Evolutionary conservation across 306 rosid genomes (phyloP).

Genomic region (Citrullus amarus): DNA sequence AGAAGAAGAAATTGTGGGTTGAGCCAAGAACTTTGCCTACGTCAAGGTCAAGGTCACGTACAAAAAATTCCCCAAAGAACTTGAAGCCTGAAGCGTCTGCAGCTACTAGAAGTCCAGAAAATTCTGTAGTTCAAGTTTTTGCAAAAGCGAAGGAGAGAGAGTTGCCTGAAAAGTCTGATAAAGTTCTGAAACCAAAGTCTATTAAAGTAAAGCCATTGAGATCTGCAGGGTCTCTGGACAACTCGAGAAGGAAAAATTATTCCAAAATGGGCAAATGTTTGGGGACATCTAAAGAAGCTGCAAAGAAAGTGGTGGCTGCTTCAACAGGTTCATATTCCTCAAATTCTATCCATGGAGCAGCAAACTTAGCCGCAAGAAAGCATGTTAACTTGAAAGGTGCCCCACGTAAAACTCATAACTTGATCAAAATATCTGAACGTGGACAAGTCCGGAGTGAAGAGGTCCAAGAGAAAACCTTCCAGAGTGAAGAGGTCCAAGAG

Average conservation of each 20-base stretch:
- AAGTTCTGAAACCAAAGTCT: slow-evolving; percentile 24
- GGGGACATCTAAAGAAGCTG: slow-evolving; percentile 22
- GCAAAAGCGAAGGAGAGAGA: slow-evolving; percentile 19
- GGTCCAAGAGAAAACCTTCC: slow-evolving; percentile 30
- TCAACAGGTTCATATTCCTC: slow-evolving; percentile 23
- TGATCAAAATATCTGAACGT: slow-evolving; percentile 19
- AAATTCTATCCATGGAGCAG: slow-evolving; percentile 27
- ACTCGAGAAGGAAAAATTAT: slow-evolving; percentile 17
- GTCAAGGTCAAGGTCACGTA: slow-evolving; percentile 16
- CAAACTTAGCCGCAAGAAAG: slow-evolving; percentile 34
- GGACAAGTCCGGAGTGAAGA: slow-evolving; percentile 23
- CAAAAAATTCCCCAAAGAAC: slow-evolving; percentile 20
- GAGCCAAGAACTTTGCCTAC: slow-evolving; percentile 22
- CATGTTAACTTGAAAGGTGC: slow-evolving; percentile 19
- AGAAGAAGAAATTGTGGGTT: slow-evolving; percentile 25
- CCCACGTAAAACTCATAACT: slow-evolving; percentile 19
- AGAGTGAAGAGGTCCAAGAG: slow-evolving; percentile 32
- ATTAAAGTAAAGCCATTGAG: slow-evolving; percentile 20
- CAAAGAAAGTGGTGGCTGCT: slow-evolving; percentile 29
- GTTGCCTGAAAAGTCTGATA: slow-evolving; percentile 22
- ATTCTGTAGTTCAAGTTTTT: slow-evolving; percentile 17
- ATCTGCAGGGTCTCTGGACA: slow-evolving; percentile 20
- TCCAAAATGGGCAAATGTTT: slow-evolving; percentile 26
- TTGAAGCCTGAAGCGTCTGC: slow-evolving; percentile 26
- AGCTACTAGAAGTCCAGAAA: slow-evolving; percentile 18